A percentile compares a stretch with the other conserved stretches of the same genome.
These are phyloP conservation scores for Diaporthe vaccinii DNA, from an alignment of 2,329 filamentous ascomycete genomes.

Conservation along the genomic window DNA sequence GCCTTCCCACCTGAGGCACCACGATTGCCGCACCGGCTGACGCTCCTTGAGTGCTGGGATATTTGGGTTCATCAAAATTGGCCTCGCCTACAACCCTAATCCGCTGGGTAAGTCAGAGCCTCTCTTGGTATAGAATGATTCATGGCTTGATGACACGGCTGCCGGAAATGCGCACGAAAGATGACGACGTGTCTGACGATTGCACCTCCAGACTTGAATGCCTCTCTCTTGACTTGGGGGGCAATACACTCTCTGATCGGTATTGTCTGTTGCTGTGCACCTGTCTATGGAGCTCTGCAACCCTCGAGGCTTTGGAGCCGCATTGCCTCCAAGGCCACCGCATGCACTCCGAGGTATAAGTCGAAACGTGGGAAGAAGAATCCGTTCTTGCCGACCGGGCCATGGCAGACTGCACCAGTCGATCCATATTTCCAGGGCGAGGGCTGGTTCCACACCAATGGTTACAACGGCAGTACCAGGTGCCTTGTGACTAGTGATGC, in stretches of 20 bases:
- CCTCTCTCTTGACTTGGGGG: neutral
- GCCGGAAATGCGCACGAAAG: neutral
- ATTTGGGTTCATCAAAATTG: slow-evolving; percentile 9
- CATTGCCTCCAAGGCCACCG: neutral
- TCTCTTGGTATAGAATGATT: no score
- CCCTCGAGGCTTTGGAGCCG: neutral
- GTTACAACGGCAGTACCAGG: neutral
- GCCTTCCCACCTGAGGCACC: neutral
- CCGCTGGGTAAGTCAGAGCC: neutral
- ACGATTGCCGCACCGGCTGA: neutral
- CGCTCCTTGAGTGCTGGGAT: neutral
- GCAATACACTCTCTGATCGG: neutral
- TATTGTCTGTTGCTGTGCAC: neutral
- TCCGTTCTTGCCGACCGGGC: neutral
- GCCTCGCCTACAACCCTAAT: neutral
- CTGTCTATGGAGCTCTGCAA: neutral
- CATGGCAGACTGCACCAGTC: neutral
- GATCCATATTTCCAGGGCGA: neutral
- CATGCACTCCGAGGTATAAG: neutral
- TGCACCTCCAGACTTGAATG: neutral
- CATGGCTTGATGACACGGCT: neutral
- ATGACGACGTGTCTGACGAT: neutral
- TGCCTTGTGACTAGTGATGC: neutral
- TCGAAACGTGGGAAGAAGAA: neutral
- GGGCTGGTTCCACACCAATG: neutral